Base-by-base conservation (phyloP, 208 protist genomes). In the Jaenimonas drosophilae region DNA sequence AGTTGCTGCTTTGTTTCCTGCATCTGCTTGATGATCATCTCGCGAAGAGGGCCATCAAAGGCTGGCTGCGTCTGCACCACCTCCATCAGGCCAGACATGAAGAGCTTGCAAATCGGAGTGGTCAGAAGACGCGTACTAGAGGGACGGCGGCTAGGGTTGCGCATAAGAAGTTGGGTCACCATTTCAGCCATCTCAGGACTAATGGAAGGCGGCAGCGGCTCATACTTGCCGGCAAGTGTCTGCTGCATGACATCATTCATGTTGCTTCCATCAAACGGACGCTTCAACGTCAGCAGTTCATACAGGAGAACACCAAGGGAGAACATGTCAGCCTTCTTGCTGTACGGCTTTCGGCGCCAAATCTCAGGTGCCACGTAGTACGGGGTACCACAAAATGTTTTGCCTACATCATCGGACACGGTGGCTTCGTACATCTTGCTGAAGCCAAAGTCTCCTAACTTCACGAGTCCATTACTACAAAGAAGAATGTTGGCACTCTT, bases 281-380 rank as follows among this genome's bases (percentile, higher is more conserved):
- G 83, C 42, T 63, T 29, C 25, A 87, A 37, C 16, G 80, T 59
- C 5, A 88, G 64, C 6, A 93, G 25, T 49, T 93, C 84, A 41
- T 88, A 93, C 17, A 88, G 56, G 23, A 90, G 56, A n/a, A 82
- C 71, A 3, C 84, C 84, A 4, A 96, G 52, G 3, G 83, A 71
- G 88, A 88, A 97, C 20, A 96, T 76, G 34, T 97, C 91, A 1
- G 64, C 59, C 64, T 95, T 96, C 45, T 77, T 56, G 50, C 86
- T 91, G 68, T 96, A 97, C 31, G 70, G 66, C 49, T 89, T 65
- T 17, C 79, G 53, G 37, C 76, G 65, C 70, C 81, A 95, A 17
- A 97, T 40, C 60, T 97, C 91, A 1, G 91, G 91, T 1, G 82
- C 76, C 12, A 96, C 56, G 61, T 95, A 97, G 46, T 92, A 85